Evolutionary conservation across 1,139 yeast genomes (phyloP).

Genomic region (Insectozyma bohioensis): DNA sequence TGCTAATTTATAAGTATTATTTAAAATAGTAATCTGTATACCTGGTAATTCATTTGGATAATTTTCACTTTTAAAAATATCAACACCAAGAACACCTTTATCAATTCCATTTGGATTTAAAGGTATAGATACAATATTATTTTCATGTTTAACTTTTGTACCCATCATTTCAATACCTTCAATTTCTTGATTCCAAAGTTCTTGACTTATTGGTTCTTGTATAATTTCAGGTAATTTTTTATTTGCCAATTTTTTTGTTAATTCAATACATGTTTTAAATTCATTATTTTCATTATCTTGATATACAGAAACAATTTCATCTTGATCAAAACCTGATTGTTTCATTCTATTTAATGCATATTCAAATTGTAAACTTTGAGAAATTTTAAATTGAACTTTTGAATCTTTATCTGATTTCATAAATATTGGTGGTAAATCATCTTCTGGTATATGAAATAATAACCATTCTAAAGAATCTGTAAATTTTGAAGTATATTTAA

Average conservation of each 20-base stretch:
- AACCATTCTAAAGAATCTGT: constrained; percentile 75
- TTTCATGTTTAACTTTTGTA: constrained; percentile 17
- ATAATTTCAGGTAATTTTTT: constrained; percentile 6
- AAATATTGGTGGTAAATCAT: constrained; percentile 72
- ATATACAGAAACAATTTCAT: constrained; percentile 55
- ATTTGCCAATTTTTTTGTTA: constrained; percentile 43
- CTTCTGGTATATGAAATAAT: constrained; percentile 87
- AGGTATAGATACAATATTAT: constrained; percentile 24
- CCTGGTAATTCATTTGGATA: constrained; percentile 70
- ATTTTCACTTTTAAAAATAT: constrained; percentile 48
- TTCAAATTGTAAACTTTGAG: constrained; percentile 42
- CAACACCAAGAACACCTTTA: constrained; percentile 40
- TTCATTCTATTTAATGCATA: constrained; percentile 51
- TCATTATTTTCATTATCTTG: constrained; percentile 46
- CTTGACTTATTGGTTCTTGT: constrained; percentile 22
- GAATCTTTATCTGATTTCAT: constrained; percentile 47
- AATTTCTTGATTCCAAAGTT: constrained; percentile 76
- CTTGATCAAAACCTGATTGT: constrained; percentile 70
- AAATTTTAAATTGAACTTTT: constrained; percentile 47
- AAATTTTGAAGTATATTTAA: constrained; percentile 56
- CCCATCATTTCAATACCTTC: constrained; percentile 64
- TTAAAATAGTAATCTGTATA: constrained; percentile 51
- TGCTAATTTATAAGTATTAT: constrained; percentile 54
- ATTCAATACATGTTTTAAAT: constrained; percentile 47
- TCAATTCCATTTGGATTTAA: constrained; percentile 31